phyloP scores from a whole-genome alignment of 78 protist genomes.

The Monosiga brevicollis region DNA sequence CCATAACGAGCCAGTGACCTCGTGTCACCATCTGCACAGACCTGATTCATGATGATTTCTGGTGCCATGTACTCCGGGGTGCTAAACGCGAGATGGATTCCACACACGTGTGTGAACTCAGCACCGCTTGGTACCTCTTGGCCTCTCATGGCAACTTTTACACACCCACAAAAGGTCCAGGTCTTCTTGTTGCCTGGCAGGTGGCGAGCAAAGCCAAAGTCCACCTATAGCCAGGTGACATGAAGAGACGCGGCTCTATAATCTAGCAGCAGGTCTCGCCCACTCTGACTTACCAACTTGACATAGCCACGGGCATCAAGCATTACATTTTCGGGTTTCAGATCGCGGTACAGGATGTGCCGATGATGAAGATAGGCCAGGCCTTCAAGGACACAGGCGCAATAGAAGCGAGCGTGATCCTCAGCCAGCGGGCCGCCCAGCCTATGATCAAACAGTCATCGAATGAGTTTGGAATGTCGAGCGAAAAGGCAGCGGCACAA shows the following conservation, averaged over 20 bases:
- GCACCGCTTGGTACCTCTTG: too few relatives aligned
- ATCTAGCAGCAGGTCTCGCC: too few relatives aligned
- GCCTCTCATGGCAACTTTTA: too few relatives aligned
- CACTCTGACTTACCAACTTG: background rate
- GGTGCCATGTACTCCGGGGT: conserved; percentile 42
- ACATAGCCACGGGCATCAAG: conserved; percentile 12
- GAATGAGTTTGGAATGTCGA: background rate
- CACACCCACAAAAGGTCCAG: background rate
- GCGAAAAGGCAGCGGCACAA: background rate
- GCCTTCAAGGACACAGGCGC: conserved; percentile 67
- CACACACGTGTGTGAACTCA: too few relatives aligned
- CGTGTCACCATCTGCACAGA: too few relatives aligned
- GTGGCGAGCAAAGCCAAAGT: background rate
- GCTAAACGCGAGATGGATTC: too few relatives aligned
- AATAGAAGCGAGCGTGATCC: conserved; percentile 50
- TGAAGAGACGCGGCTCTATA: background rate
- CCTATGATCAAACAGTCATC: background rate
- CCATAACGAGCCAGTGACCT: too few relatives aligned
- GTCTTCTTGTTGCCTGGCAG: background rate
- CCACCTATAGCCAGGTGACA: background rate
- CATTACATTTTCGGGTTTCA: conserved; percentile 85
- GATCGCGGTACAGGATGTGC: conserved; percentile 69
- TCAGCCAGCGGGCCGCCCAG: conserved; percentile 22
- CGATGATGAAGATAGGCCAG: conserved; percentile 58
- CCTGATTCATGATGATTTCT: conserved; percentile 21